Base-by-base conservation (phyloP, 2,329 filamentous ascomycete species). In the Fonsecaea erecta region DNA sequence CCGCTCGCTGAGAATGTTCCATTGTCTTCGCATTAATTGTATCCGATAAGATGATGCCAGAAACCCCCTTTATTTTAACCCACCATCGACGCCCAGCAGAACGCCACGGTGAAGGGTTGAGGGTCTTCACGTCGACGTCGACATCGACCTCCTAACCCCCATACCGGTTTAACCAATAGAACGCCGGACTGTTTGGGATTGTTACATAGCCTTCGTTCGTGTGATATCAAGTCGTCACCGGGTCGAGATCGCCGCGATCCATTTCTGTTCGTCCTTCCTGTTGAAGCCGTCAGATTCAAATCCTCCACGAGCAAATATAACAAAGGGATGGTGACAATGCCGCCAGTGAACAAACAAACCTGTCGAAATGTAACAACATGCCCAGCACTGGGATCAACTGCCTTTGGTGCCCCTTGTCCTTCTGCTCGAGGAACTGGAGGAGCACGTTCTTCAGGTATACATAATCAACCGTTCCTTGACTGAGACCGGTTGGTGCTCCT, bases 211-310 rank as follows among this genome's bases (percentile, higher is more conserved):
- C 5, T 1, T 43, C 4, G 7, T 21, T 48, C 18, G 18, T 24
- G 16, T 24, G 43, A 48, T 3, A n/a, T n/a, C 37, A 46, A 43
- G 24, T 16, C 46, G 52, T 60, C 51, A 84, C 71, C 76, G 78
- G 16, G 84, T 82, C 66, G 83, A 82, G 55, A 96, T 88, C 2
- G 90, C 92, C 18, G 88, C 85, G 78, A 89, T 86, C 92, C 92
- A 96, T 78, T 92, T 94, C 78, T 95, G 89, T 78, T 95, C 90
- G 71, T 97, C 93, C 71, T 85, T 86, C 72, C 85, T 87, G 63
- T 65, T 63, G 5, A 59, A 14, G 37, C 18, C 30, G 52, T 72
- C 58, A 62, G 70, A 73, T 48, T 24, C 43, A 24, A n/a, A n/a
- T 24, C 9, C 43, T 40, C 43, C 43, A 24, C 18, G 43, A 48